Base-by-base conservation (phyloP, 1,284 basidiomycete species). In the Cryptococcus amylolentus region DNA sequence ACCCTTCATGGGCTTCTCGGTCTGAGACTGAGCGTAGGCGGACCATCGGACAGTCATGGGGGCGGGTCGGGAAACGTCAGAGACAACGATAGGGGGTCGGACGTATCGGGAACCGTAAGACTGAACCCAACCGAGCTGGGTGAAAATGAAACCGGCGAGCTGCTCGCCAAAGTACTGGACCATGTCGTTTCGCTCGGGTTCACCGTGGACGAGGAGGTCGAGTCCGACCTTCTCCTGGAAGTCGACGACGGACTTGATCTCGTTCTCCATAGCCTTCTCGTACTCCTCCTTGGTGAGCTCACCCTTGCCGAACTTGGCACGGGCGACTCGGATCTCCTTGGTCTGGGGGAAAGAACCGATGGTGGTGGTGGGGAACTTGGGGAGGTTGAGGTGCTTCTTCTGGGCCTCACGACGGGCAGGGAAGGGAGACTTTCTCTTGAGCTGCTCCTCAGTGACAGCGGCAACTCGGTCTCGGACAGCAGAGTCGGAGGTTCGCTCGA, bases 271-370 rank as follows among this genome's bases (percentile, higher is more conserved):
- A 83, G 98, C 98, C 71, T 91, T 86, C 69, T 98, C 92, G 81
- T 99, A 99, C 80, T 98, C 82, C 62, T 84, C 86, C 73, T 85
- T 77, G 60, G 88, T 88, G 76, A 98, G 83, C 77, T 97, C 92
- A 68, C 87, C 86, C 84, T 98, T 99, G 80, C 84, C 86, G 75
- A 94, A 86, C 81, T 91, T 95, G 66, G 93, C 87, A 82, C 94
- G 94, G 70, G 93, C 93, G 70, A 84, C 83, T 80, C 94, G 93
- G 71, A 99, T 99, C 81, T 98, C 95, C 82, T 97, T 96, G 77
- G 96, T 99, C 88, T 99, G 93, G 70, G 91, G 91, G 90, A 97
- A 98, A 45, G 95, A 98, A 63, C 94, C 95, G 70, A 98, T 98
- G 70, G 94, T 98, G 65, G 95, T 98, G 68, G 94, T 98, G 60